phyloP scores from a whole-genome alignment of 2,329 filamentous ascomycete species.

The Fusarium citri region DNA sequence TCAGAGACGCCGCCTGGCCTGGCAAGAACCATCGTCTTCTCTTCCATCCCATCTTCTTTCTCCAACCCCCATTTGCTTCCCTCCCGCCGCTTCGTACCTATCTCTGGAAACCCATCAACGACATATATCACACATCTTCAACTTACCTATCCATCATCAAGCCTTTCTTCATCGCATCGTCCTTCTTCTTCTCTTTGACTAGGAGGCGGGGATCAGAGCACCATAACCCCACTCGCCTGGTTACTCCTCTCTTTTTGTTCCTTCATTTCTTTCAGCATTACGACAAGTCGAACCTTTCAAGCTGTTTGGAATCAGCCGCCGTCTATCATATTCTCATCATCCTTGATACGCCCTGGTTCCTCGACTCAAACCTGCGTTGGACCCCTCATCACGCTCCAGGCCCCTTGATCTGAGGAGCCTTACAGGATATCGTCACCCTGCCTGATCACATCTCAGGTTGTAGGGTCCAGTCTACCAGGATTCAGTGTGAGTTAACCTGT shows the following conservation, averaged over 20 bases:
- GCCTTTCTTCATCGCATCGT: neutral
- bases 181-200: constrained; percentile 14
- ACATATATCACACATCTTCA: constrained; percentile 7
- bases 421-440: constrained; percentile 22
- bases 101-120: constrained; percentile 2
- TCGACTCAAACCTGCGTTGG: constrained; percentile 11
- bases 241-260: constrained; percentile 28
- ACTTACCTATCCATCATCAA: neutral
- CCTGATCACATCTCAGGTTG: constrained; percentile 29
- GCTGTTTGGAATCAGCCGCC: constrained; percentile 7
- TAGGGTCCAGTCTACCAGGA: constrained; percentile 27
- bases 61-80: constrained; percentile 9
- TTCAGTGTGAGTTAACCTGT: constrained; percentile 35
- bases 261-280: constrained; percentile 31
- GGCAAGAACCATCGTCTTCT: constrained; percentile 19
- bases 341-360: constrained; percentile 2
- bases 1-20: constrained; percentile 2
- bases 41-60: constrained; percentile 13
- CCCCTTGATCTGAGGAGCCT: constrained; percentile 21
- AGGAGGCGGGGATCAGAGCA: constrained; percentile 38
- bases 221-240: constrained; percentile 36
- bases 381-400: neutral
- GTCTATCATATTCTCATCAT: neutral
- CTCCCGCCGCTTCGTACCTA: neutral
- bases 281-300: constrained; percentile 10